Evolutionary conservation across 2,329 filamentous ascomycete species (phyloP).

Genomic region (Epichloe baconii): DNA sequence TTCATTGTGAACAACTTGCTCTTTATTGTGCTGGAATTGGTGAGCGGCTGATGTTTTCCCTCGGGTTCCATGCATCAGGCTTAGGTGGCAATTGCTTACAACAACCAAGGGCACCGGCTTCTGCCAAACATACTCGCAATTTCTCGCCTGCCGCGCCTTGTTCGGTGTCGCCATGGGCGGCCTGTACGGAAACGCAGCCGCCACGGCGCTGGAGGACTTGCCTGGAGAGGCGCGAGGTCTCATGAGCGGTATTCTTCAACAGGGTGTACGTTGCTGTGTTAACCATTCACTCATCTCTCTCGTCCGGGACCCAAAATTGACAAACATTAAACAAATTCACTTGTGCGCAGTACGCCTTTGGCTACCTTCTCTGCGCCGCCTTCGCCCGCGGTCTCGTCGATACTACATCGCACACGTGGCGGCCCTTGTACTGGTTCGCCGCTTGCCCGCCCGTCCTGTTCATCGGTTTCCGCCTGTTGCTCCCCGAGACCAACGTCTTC

Average conservation of each 20-base stretch:
- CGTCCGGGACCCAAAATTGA: too few relatives aligned
- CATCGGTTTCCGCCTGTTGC: conserved; percentile 62
- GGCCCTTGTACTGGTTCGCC: conserved; percentile 82
- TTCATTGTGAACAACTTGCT: conserved; percentile 65
- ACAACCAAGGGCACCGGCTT: conserved; percentile 49
- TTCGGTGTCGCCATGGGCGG: conserved; percentile 79
- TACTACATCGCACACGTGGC: conserved; percentile 69
- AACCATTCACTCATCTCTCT: not conserved
- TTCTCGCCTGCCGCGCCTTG: conserved; percentile 60
- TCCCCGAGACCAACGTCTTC: conserved; percentile 70
- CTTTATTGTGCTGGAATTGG: conserved; percentile 59
- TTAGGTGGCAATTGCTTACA: too few relatives aligned
- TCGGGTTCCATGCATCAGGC: too few relatives aligned
- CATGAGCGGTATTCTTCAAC: conserved; percentile 64
- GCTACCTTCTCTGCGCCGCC: conserved; percentile 49
- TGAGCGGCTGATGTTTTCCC: conserved; percentile 20
- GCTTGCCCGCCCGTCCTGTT: conserved; percentile 68
- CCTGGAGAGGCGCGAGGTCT: conserved; percentile 56
- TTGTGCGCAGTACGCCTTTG: conserved; percentile 36
- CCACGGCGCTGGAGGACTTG: conserved; percentile 65
- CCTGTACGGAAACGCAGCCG: conserved; percentile 64
- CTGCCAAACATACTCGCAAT: conserved; percentile 52
- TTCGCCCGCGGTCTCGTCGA: conserved; percentile 55
- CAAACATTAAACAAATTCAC: not conserved
- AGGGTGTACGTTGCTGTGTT: conserved; percentile 35